phyloP scores from a whole-genome alignment of 164 flowering plant species.

The Umbellularia californica region DNA sequence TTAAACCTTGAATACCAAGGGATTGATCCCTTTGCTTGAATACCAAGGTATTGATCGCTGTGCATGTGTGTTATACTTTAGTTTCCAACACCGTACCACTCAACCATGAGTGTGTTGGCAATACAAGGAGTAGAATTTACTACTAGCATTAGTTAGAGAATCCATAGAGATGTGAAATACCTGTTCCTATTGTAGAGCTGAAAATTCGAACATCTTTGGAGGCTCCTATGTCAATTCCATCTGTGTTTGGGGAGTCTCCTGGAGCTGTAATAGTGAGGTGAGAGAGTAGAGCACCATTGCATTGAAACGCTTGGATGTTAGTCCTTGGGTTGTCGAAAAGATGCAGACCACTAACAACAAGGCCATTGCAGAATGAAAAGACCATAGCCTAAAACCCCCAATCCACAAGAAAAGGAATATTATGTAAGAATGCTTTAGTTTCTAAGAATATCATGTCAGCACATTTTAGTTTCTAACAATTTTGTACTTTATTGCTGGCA shows the following conservation, averaged over 20 bases:
- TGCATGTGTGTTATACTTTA: too few relatives aligned
- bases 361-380: background rate
- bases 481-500: too few relatives aligned
- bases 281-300: conserved; percentile 17
- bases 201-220: conserved; percentile 6
- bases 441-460: background rate
- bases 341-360: background rate
- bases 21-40: too few relatives aligned
- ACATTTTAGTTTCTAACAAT: too few relatives aligned
- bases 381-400: background rate
- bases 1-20: too few relatives aligned
- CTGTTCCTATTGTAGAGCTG: conserved; percentile 1
- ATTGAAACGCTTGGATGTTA: background rate
- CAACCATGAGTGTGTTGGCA: too few relatives aligned
- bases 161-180: background rate
- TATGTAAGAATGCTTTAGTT: too few relatives aligned
- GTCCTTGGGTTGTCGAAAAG: background rate
- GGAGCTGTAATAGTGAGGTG: conserved; percentile 39
- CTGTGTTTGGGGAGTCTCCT: conserved; percentile 38
- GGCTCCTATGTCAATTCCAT: conserved; percentile 28
- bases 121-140: too few relatives aligned
- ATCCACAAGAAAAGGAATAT: background rate
- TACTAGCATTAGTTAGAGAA: too few relatives aligned
- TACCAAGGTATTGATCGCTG: too few relatives aligned
- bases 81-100: too few relatives aligned